A percentile compares a stretch with the other conserved stretches of the same genome.
phyloP scores from a whole-genome alignment of 768 basidiomycete genomes.

The Amanita pseudoporphyria region DNA sequence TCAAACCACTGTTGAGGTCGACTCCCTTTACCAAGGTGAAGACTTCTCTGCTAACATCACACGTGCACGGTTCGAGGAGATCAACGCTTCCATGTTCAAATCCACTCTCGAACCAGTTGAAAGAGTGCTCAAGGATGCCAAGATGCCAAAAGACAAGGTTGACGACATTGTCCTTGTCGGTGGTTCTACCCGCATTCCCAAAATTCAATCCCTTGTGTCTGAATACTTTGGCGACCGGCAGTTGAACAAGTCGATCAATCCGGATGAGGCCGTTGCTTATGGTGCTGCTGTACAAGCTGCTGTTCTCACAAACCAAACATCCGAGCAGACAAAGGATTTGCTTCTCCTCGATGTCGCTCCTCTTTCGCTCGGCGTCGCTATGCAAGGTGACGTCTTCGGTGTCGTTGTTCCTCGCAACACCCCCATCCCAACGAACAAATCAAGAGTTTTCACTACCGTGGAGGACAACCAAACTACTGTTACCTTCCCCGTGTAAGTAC shows the following conservation, averaged over 20 bases:
- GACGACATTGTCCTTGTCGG: slow-evolving; percentile 99
- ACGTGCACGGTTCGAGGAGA: slow-evolving; percentile 99
- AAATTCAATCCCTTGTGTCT: slow-evolving; percentile 96
- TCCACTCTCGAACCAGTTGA: slow-evolving; percentile 98
- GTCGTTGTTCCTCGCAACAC: slow-evolving; percentile 99
- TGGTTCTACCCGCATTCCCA: slow-evolving; percentile 99
- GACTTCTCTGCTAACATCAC: slow-evolving; percentile 99
- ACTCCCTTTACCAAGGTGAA: slow-evolving; percentile 96
- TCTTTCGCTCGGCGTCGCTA: slow-evolving; percentile 98
- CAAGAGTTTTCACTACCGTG: slow-evolving; percentile 97
- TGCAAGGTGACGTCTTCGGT: slow-evolving; percentile 99
- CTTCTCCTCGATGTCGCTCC: slow-evolving; percentile 98
- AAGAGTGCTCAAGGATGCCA: slow-evolving; percentile 98
- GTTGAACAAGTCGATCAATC: slow-evolving; percentile 99
- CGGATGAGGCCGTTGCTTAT: slow-evolving; percentile 99
- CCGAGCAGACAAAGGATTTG: slow-evolving; percentile 97
- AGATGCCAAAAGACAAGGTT: slow-evolving; percentile 95
- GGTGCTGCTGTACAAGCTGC: slow-evolving; percentile 99
- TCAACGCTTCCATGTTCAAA: slow-evolving; percentile 92
- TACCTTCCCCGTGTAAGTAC: slow-evolving; percentile 91
- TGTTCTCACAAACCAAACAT: slow-evolving; percentile 96
- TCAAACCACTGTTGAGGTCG: slow-evolving; percentile 98
- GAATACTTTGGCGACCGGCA: slow-evolving; percentile 98
- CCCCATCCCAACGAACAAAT: slow-evolving; percentile 99
- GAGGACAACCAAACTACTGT: slow-evolving; percentile 99